Conservation (phyloP, 352 stramenopile genomes). For the Saprolegnia parasitica region DNA sequence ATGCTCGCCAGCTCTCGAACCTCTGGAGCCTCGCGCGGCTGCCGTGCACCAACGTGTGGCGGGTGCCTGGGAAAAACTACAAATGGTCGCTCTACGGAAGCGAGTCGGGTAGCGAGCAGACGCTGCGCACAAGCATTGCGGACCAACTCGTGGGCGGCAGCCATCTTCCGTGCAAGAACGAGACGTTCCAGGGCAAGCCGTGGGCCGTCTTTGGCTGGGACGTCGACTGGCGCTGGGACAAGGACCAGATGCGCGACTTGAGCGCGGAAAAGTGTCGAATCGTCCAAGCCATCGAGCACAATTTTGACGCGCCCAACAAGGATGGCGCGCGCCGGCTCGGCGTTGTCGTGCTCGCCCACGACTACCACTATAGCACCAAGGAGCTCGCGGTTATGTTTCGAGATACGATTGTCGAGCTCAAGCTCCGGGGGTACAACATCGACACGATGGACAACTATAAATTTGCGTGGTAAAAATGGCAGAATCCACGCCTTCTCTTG, state of each 20-base stretch:
- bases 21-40: constrained; percentile 12
- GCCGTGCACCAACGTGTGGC: constrained; percentile 23
- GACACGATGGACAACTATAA: constrained; percentile 22
- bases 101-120: not conserved
- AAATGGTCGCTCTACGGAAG: not conserved
- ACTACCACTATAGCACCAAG: constrained; percentile 6
- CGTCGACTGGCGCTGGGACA: constrained; percentile 10
- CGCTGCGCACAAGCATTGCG: not conserved
- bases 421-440: constrained; percentile 8
- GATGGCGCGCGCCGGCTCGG: not conserved
- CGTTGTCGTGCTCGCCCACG: constrained; percentile 19
- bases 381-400: constrained; percentile 14
- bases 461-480: not conserved
- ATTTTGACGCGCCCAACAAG: constrained; percentile 12
- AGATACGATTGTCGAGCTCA: constrained; percentile 14
- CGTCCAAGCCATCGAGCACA: not conserved
- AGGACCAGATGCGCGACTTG: not conserved
- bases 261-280: constrained; percentile 20
- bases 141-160: constrained; percentile 5
- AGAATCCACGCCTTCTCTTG: too few relatives aligned
- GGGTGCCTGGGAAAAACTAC: not conserved
- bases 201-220: constrained; percentile 26
- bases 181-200: not conserved
- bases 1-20: not conserved
- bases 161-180: not conserved